Evolutionary conservation across 116 monocot species (phyloP).

Genomic region (Cymodocea nodosa): DNA sequence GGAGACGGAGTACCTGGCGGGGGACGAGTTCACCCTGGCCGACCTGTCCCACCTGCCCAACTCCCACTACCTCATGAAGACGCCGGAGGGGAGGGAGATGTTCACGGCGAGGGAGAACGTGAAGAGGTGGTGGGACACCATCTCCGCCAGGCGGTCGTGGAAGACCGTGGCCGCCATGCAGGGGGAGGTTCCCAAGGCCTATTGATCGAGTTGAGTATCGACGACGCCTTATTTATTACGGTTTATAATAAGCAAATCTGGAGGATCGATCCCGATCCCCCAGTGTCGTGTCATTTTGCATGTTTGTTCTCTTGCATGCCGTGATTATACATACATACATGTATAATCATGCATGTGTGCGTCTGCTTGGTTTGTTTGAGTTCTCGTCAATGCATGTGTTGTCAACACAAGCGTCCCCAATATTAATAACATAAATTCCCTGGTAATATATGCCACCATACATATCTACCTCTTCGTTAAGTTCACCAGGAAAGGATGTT

Average conservation of each 20-base stretch:
- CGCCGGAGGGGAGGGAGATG: conserved; percentile 8
- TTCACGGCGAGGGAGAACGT: conserved; percentile 34
- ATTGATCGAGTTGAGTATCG: background rate
- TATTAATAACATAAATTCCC: no score
- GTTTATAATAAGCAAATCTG: background rate
- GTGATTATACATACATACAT: no score
- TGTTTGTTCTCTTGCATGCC: no score
- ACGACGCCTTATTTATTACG: background rate
- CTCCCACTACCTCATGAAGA: conserved; percentile 12
- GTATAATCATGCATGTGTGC: no score
- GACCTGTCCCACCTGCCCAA: conserved; percentile 34
- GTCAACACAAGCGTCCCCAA: no score
- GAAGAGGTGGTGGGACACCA: conserved; percentile 45
- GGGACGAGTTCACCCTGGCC: conserved; percentile 52
- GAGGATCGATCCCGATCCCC: no score
- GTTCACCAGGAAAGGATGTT: no score
- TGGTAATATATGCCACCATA: no score
- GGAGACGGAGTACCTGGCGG: conserved; percentile 32
- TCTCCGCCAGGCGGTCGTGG: conserved; percentile 39
- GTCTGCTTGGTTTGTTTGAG: no score
- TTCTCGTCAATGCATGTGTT: no score
- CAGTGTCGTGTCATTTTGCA: no score
- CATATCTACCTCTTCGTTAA: no score
- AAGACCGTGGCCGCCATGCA: conserved; percentile 48
- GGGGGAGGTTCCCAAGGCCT: conserved; percentile 6